Conservation (phyloP, 2,329 filamentous ascomycete species). For the Phialemoniopsis sp. region DNA sequence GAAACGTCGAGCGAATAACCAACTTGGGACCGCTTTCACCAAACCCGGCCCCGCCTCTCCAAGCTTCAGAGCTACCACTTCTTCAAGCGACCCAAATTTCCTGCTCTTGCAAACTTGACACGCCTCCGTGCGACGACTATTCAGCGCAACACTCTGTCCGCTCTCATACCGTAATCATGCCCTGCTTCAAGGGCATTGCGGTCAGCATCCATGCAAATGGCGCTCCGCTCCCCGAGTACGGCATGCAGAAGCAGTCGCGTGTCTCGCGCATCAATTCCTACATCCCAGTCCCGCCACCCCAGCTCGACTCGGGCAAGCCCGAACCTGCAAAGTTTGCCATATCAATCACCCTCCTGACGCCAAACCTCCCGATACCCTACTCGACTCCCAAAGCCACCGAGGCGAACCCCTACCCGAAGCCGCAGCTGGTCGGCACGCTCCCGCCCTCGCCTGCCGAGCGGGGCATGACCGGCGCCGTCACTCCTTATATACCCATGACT, state of each 20-base stretch:
- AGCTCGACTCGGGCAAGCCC: conserved; percentile 70
- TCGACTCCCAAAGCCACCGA: conserved; percentile 78
- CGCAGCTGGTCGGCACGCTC: conserved; percentile 74
- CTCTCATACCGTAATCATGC: conserved; percentile 49
- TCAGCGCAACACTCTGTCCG: neutral
- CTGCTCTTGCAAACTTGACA: neutral
- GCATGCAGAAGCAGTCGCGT: conserved; percentile 89
- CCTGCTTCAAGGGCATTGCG: conserved; percentile 98
- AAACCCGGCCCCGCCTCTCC: too few relatives aligned
- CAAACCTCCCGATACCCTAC: conserved; percentile 85
- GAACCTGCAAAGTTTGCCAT: conserved; percentile 97
- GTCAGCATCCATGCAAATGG: conserved; percentile 88
- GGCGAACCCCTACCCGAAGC: conserved; percentile 74
- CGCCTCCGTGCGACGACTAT: too few relatives aligned
- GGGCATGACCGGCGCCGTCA: conserved; percentile 54
- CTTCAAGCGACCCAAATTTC: too few relatives aligned
- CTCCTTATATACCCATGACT: conserved; percentile 88
- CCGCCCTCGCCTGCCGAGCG: conserved; percentile 38
- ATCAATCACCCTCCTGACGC: conserved; percentile 91
- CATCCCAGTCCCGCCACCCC: conserved; percentile 89
- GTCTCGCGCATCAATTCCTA: conserved; percentile 93
- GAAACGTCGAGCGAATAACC: too few relatives aligned
- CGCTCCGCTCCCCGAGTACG: conserved; percentile 84
- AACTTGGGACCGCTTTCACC: too few relatives aligned
- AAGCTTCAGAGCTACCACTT: too few relatives aligned